Evolutionary conservation across 768 basidiomycete genomes (phyloP).

Genomic region (Trametes villosa): DNA sequence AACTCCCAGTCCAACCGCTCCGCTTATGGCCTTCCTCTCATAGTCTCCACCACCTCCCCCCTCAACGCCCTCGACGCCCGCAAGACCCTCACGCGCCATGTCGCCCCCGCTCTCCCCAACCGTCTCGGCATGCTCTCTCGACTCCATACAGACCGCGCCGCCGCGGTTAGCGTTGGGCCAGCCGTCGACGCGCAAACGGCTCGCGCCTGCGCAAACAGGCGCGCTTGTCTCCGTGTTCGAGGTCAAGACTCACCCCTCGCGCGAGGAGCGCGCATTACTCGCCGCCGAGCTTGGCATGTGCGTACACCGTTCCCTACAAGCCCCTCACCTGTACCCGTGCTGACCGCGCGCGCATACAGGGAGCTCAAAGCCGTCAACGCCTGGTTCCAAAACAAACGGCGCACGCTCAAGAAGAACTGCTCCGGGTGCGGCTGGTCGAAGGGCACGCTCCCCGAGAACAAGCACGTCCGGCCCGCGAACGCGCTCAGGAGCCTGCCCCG

Average conservation of each 20-base stretch:
- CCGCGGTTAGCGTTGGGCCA: constrained; percentile 3
- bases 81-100: constrained; percentile 8
- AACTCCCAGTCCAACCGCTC: constrained; percentile 1
- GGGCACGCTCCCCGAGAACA: constrained; percentile 24
- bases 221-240: constrained; percentile 42
- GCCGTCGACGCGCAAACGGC: constrained; percentile 31
- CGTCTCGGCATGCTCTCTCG: constrained; percentile 10
- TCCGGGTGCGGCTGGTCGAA: constrained; percentile 25
- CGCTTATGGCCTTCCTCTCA: constrained; percentile 15
- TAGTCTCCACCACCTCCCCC: constrained; percentile 6
- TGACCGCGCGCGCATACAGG: constrained; percentile 32
- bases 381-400: constrained; percentile 85
- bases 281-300: constrained; percentile 46
- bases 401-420: constrained; percentile 48
- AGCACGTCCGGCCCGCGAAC: constrained; percentile 29
- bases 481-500: constrained; percentile 31
- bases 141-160: constrained; percentile 13
- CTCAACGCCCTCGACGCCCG: not conserved
- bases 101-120: constrained; percentile 12
- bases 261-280: constrained; percentile 45
- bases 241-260: constrained; percentile 44
- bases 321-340: not conserved
- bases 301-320: constrained; percentile 9
- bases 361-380: constrained; percentile 59
- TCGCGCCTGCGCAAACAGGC: constrained; percentile 38